Evolutionary conservation across 352 stramenopile genomes (phyloP).

Genomic region (Peronospora destructor): DNA sequence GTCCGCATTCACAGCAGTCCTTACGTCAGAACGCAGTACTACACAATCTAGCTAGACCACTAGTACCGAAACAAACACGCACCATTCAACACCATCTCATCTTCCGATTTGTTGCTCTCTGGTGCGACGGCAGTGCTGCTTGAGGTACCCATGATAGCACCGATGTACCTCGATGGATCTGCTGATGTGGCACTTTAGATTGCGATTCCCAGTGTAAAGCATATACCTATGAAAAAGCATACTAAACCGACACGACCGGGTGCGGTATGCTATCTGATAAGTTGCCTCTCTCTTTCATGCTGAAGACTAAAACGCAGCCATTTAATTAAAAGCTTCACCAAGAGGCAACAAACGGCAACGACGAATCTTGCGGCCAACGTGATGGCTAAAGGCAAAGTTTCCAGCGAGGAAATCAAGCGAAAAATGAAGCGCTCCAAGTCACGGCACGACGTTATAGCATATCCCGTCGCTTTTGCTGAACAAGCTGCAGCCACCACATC

Average conservation of each 20-base stretch:
- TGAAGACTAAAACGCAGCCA: conserved; percentile 21
- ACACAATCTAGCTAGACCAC: no score
- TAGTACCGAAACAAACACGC: conserved; percentile 5
- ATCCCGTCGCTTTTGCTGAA: conserved; percentile 7
- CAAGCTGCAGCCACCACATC: conserved; percentile 13
- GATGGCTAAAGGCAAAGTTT: conserved; percentile 58
- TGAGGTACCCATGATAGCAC: conserved; percentile 33
- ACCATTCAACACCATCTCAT: conserved; percentile 68
- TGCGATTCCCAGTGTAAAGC: neutral
- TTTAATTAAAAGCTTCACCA: conserved; percentile 10
- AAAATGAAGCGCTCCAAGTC: conserved; percentile 59
- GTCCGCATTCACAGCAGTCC: neutral
- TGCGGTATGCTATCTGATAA: conserved; percentile 15
- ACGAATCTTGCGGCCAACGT: conserved; percentile 7
- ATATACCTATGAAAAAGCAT: neutral
- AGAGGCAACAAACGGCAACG: conserved; percentile 20
- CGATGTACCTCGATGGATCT: neutral
- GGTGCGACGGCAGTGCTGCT: conserved; percentile 28
- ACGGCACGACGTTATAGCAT: conserved; percentile 26
- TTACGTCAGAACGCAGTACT: conserved; percentile 4
- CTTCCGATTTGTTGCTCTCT: conserved; percentile 48
- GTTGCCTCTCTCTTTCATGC: neutral
- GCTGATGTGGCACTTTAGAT: conserved; percentile 27
- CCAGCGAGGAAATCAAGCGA: conserved; percentile 61
- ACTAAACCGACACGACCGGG: conserved; percentile 2